Conservation (phyloP, 495 filamentous ascomycete genomes). For the Penicilliopsis zonata region DNA sequence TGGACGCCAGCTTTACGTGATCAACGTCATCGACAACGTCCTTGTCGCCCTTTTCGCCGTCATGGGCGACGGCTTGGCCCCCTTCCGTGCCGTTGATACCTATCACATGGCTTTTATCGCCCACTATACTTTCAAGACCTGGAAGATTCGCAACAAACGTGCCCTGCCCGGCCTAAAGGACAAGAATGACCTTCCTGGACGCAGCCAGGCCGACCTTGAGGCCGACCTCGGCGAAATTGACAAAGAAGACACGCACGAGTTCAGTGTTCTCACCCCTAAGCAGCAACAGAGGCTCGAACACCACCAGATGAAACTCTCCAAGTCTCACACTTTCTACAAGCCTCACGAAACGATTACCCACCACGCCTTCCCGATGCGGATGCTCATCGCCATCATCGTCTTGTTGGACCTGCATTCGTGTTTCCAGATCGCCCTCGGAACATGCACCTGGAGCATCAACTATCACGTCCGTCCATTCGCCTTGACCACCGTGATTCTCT, state of each 20-base stretch:
- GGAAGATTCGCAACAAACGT: slow-evolving; percentile 54
- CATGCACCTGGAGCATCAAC: slow-evolving; percentile 61
- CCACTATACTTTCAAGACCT: slow-evolving; percentile 54
- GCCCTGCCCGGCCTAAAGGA: slow-evolving; percentile 50
- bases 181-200: slow-evolving; percentile 56
- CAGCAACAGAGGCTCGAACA: slow-evolving; percentile 54
- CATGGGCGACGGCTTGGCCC: slow-evolving; percentile 65
- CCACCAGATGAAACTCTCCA: slow-evolving; percentile 63
- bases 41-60: slow-evolving; percentile 68
- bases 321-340: slow-evolving; percentile 74
- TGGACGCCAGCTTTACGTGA: slow-evolving; percentile 50
- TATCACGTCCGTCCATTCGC: slow-evolving; percentile 51
- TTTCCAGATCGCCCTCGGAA: slow-evolving; percentile 64
- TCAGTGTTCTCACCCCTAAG: slow-evolving; percentile 45
- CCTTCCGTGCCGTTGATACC: slow-evolving; percentile 65
- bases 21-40: slow-evolving; percentile 67
- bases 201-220: slow-evolving; percentile 32
- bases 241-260: slow-evolving; percentile 31
- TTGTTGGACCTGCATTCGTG: slow-evolving; percentile 65
- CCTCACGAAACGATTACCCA: slow-evolving; percentile 74
- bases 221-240: slow-evolving; percentile 28
- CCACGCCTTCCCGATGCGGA: slow-evolving; percentile 59
- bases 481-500: slow-evolving; percentile 66
- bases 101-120: slow-evolving; percentile 72
- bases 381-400: slow-evolving; percentile 58